These are phyloP conservation scores for Effrenium voratum DNA, from an alignment of 73 alveolate species.

Conservation along the genomic window DNA sequence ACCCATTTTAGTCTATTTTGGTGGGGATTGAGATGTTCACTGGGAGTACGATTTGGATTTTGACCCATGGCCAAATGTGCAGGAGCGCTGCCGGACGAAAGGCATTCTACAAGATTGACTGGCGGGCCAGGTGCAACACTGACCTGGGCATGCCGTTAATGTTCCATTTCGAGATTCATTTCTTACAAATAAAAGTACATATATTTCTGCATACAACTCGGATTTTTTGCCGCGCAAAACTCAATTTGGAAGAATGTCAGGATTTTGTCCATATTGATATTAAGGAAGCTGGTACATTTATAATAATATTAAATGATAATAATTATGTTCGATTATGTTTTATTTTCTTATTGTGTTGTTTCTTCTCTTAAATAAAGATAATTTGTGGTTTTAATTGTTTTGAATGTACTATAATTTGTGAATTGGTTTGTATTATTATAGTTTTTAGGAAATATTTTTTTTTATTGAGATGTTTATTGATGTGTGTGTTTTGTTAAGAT, in stretches of 20 bases:
- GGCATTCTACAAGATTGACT: conserved; percentile 43
- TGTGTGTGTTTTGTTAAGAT: background rate
- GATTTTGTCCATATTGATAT: background rate
- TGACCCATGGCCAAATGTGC: background rate
- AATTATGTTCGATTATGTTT: no score
- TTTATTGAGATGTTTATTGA: background rate
- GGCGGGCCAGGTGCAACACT: background rate
- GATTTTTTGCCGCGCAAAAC: background rate
- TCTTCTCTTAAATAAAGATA: no score
- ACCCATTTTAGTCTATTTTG: background rate
- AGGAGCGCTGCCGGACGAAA: conserved; percentile 84
- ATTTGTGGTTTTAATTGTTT: background rate
- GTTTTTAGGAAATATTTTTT: background rate
- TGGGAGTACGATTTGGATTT: background rate
- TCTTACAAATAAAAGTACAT: background rate
- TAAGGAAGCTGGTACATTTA: background rate
- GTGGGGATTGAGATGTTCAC: background rate
- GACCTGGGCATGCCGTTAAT: background rate
- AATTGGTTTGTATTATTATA: background rate
- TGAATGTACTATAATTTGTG: background rate
- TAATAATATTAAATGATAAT: background rate
- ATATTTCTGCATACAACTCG: background rate
- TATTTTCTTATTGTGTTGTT: no score
- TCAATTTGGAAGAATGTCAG: background rate
- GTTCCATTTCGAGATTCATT: background rate